Percentiles rank a stretch among this genome's conserved stretches.
Evolutionary conservation across 805 yeast genomes (phyloP).

Genomic region (Clavispora vitiphila): DNA sequence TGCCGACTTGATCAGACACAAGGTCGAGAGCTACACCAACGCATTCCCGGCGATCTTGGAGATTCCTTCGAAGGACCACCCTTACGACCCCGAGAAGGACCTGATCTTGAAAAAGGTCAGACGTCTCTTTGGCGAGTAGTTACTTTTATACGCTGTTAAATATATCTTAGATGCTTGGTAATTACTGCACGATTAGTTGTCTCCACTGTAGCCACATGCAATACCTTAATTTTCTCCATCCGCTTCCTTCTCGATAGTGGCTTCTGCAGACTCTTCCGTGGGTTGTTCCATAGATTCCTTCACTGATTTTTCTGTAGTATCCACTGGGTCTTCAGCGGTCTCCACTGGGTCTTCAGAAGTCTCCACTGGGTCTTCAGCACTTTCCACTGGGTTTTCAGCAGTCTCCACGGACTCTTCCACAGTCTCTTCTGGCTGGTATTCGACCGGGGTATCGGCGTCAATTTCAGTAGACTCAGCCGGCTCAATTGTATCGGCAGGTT

Average conservation of each 20-base stretch:
- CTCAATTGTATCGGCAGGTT: neutral
- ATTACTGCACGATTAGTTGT: slow-evolving; percentile 3
- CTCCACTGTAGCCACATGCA: neutral
- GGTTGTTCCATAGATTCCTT: slow-evolving; percentile 14
- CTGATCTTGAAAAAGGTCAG: slow-evolving; percentile 91
- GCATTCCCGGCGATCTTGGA: slow-evolving; percentile 97
- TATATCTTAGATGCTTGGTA: neutral
- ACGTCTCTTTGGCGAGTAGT: slow-evolving; percentile 86
- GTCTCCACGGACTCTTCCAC: neutral
- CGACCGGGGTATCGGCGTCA: too few species aligned
- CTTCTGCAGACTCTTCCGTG: too few species aligned
- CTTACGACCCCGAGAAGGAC: slow-evolving; percentile 98
- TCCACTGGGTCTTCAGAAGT: neutral
- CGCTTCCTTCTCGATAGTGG: too few species aligned
- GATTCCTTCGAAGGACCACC: slow-evolving; percentile 97
- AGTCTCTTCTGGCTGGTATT: neutral
- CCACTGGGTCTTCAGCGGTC: slow-evolving; percentile 1
- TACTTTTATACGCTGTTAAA: neutral
- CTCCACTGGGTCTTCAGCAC: neutral
- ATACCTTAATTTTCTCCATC: neutral
- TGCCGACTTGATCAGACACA: slow-evolving; percentile 82
- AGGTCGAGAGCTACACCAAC: slow-evolving; percentile 76
- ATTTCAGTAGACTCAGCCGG: neutral
- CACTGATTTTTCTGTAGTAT: slow-evolving; percentile 8
- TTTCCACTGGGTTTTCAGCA: slow-evolving; percentile 1